These are phyloP conservation scores for Kazachstania martiniae DNA, from an alignment of 805 yeast species.

Conservation along the genomic window DNA sequence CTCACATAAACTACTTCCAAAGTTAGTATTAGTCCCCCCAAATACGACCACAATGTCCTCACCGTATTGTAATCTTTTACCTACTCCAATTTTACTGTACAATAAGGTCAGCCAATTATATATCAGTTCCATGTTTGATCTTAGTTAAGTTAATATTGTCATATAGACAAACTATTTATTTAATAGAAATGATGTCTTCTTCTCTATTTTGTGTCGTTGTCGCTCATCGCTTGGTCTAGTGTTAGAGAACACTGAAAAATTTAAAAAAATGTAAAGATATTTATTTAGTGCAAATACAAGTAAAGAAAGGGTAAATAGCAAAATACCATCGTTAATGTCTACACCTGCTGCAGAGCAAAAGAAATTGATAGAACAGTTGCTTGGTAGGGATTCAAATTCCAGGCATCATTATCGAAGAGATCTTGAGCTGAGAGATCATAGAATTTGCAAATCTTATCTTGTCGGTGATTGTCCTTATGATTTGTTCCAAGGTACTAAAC, in stretches of 20 bases:
- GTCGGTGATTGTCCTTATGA: constrained; percentile 85
- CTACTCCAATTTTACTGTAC: not conserved
- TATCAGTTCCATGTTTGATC: no score
- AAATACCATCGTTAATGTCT: no score
- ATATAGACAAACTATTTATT: no score
- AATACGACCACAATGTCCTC: constrained; percentile 10
- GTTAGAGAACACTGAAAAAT: no score
- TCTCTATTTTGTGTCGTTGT: no score
- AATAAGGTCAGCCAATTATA: no score
- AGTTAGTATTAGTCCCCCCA: constrained; percentile 14
- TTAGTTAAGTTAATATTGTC: no score
- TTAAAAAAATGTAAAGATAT: no score
- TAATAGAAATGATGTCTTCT: no score
- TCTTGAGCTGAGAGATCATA: constrained; percentile 37
- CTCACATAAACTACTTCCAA: constrained; percentile 10
- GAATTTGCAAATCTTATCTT: constrained; percentile 71
- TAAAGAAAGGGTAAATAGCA: no score
- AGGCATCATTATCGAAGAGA: constrained; percentile 8
- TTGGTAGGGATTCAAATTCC: constrained; percentile 31
- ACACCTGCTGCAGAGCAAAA: constrained; percentile 66
- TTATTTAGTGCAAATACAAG: no score
- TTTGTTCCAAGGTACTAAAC: constrained; percentile 69
- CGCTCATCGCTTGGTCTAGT: no score
- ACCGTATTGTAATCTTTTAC: constrained; percentile 4
- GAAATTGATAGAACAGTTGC: constrained; percentile 62